Base-by-base conservation (phyloP, 495 filamentous ascomycete species). In the Xylaria telfairii region DNA sequence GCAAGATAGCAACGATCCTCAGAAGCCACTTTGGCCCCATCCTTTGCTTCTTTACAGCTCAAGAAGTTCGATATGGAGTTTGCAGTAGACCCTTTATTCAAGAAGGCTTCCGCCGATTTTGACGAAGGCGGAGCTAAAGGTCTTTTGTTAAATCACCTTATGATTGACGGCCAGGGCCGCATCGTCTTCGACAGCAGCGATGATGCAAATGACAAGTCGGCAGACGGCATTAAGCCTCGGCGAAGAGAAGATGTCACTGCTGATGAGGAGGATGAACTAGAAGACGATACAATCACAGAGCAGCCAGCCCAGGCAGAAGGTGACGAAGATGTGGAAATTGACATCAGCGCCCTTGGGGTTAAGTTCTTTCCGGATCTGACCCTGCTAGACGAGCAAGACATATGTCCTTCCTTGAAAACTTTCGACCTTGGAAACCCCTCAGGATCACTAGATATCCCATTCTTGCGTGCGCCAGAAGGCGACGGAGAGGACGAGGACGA, bases 171-270 rank as follows among this genome's bases (percentile, higher is more conserved):
- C 7, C 86, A 93, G 71, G 96, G 96, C 34, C 87, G 94, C 49
- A 99, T 99, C 72, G 95, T 98, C 28, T 99, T 99, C 74, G 96
- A 98, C 77, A 97, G 94, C 82, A 97, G 94, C 69, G 96, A 99
- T 77, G 96, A 99, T 75, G 86, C 90, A 61, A 87, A 89, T 56
- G 92, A 96, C 74, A 83, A 81, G 42, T 83, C 79, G 6, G 81
- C 73, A 17, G 83, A 86, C 7, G 78, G 76, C 3, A 74, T 80
- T 42, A 82, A 80, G 56, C 76, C 77, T 56, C 79, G 76, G 62
- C 78, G 80, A 39, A 83, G 80, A 67, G 76, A 78, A 37, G 81
- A 83, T 21, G 81, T 77, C 12, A 84, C 79, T 12, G 84, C 78
- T 28, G 80, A 82, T 7, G 86, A 88, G 68, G 88, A 86, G 19